phyloP scores from a whole-genome alignment of 2,329 filamentous ascomycete genomes.

The Parasarocladium wereldwijsianum region DNA sequence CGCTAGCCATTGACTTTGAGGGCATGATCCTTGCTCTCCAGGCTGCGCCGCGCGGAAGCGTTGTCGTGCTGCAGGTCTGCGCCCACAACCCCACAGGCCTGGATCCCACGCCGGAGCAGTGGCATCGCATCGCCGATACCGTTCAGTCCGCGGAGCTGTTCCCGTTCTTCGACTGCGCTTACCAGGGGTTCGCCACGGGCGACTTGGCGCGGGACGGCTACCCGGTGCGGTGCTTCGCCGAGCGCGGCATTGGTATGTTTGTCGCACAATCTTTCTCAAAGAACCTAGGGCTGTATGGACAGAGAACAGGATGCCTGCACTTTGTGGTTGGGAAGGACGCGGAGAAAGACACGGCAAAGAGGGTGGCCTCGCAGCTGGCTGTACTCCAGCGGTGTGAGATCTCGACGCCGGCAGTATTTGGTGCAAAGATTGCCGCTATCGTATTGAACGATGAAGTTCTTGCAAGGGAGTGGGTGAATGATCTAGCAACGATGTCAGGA shows the following conservation, averaged over 20 bases:
- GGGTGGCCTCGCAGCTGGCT: constrained; percentile 1
- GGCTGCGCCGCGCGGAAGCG: constrained; percentile 12
- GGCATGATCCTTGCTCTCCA: constrained; percentile 13
- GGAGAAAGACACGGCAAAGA: background rate
- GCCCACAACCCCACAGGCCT: constrained; percentile 24
- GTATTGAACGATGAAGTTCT: constrained; percentile 5
- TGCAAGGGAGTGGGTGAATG: constrained; percentile 7
- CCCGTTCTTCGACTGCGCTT: constrained; percentile 21
- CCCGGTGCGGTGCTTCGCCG: background rate
- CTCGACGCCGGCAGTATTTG: constrained; percentile 5
- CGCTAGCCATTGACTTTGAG: constrained; percentile 14
- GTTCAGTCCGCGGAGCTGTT: constrained; percentile 15
- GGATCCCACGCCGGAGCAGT: constrained; percentile 19
- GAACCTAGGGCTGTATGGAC: constrained; percentile 22
- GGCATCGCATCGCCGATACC: constrained; percentile 16
- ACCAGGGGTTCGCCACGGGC: constrained; percentile 23
- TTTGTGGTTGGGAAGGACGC: constrained; percentile 5
- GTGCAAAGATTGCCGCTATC: constrained; percentile 4
- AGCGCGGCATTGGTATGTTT: constrained; percentile 8
- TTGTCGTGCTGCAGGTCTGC: constrained; percentile 21
- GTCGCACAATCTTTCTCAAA: constrained; percentile 21
- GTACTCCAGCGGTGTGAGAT: constrained; percentile 5
- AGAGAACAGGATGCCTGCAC: constrained; percentile 16
- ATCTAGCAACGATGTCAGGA: constrained; percentile 18
- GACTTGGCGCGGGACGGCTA: constrained; percentile 7